Base-by-base conservation (phyloP, 805 yeast species). In the Saturnispora mendoncae region DNA sequence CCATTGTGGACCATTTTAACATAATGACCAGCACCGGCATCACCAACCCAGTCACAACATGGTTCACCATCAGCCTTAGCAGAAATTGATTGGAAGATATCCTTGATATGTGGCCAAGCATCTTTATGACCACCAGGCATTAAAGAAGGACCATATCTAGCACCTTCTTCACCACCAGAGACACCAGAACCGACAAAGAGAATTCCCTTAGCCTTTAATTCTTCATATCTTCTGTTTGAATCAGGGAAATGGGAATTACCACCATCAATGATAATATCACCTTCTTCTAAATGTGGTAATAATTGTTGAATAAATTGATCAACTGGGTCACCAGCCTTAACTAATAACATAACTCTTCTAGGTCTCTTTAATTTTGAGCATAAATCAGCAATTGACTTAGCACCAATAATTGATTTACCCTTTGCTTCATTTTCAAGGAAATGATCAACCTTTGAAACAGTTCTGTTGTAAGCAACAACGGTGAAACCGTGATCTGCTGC, bases 141-240 rank as follows among this genome's bases (percentile, higher is more conserved):
- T 67, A 90, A 76, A 49, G 97, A 88, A 49, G 98, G 98, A 61
- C 98, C 98, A 68, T 84, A 77, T 71, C 98, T 85, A 58, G 98
- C 98, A 76, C 98, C 98, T 67, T 90, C 98, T 72, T 90, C 98
- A 75, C 98, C 98, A 69, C 98, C 98, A 55, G 97, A 90, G 51
- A 92, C 97, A 83, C 98, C 98, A 49, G 96, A 88, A 60, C 98
- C 98, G 51, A 90, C 97, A 55, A 86, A 92, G 52, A 77, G 70
- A 61, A 88, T 80, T 33, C 95, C 97, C 74, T 90, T 79, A 44
- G 67, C 71, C 66, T 82, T 78, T 65, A 90, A 77, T 64, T 87
- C 95, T 46, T 75, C 90, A 74, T 69, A 86, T 70, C 98, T 85
- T 72, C 97, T 87, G 83, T 88, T 88, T 47, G 96, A 67, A 71